Conservation (phyloP, 176 grass and related monocot genomes). For the Phoenix dactylifera region DNA sequence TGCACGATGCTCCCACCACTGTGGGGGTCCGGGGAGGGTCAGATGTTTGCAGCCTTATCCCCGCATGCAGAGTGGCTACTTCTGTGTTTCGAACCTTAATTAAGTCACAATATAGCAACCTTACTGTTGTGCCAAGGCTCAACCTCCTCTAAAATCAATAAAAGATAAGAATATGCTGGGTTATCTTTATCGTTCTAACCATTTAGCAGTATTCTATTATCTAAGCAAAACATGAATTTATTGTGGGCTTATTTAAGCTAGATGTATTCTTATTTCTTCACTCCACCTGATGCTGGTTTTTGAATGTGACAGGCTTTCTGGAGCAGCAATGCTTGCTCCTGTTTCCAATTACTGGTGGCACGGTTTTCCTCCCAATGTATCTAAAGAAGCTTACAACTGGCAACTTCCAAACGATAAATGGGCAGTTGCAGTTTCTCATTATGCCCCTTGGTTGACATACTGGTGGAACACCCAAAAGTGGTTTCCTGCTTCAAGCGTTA, state of each 20-base stretch:
- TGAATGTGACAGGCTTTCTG: conserved; percentile 41
- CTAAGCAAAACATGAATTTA: neutral
- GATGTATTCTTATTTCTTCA: conserved; percentile 3
- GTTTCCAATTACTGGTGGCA: conserved; percentile 81
- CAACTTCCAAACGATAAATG: conserved; percentile 41
- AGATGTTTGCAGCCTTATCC: no score
- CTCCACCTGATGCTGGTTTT: neutral
- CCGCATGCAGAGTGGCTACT: no score
- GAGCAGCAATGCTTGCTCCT: conserved; percentile 51
- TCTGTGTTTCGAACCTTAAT: no score
- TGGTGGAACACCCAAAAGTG: conserved; percentile 74
- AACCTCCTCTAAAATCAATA: no score
- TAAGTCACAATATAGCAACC: no score
- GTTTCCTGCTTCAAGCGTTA: conserved; percentile 48
- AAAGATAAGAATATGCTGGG: no score
- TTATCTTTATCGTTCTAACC: no score
- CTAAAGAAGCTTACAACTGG: conserved; percentile 48
- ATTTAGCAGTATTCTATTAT: neutral
- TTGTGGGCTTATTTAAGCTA: neutral
- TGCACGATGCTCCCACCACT: no score
- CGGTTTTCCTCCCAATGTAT: conserved; percentile 48
- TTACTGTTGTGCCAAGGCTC: no score
- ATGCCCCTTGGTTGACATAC: conserved; percentile 57
- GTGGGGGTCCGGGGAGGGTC: no score
- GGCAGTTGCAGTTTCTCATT: conserved; percentile 58